Conservation (phyloP, 2,329 filamentous ascomycete genomes). For the Fusarium anguioides region DNA sequence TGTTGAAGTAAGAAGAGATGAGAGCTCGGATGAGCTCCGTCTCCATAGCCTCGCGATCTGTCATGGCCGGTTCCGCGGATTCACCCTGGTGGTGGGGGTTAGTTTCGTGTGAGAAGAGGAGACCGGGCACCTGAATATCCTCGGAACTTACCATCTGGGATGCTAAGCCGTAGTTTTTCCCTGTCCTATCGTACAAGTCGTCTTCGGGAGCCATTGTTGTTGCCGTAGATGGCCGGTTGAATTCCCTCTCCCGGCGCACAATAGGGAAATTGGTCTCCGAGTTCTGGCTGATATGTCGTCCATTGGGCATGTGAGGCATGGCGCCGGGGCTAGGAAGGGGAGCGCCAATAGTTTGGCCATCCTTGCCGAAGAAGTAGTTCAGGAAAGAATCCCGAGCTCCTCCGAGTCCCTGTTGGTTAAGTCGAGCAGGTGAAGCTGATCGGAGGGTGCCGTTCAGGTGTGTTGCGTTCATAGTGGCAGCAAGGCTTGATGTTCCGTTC, state of each 20-base stretch:
- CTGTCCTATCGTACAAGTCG: slow-evolving; percentile 55
- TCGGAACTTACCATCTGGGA: slow-evolving; percentile 68
- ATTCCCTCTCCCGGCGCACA: slow-evolving; percentile 76
- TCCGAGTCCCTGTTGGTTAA: slow-evolving; percentile 66
- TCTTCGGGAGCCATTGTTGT: slow-evolving; percentile 53
- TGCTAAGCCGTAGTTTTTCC: slow-evolving; percentile 55
- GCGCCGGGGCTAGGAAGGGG: slow-evolving; percentile 51
- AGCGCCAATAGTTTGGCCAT: slow-evolving; percentile 66
- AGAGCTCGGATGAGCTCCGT: slow-evolving; percentile 96
- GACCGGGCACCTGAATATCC: slow-evolving; percentile 13
- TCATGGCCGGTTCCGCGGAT: slow-evolving; percentile 84
- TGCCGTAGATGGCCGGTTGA: slow-evolving; percentile 60
- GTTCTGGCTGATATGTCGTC: slow-evolving; percentile 80
- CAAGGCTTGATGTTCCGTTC: slow-evolving; percentile 70
- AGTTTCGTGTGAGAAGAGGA: slow-evolving; percentile 24
- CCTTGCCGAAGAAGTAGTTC: slow-evolving; percentile 99
- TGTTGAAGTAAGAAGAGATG: slow-evolving; percentile 99
- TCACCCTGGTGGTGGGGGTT: slow-evolving; percentile 57
- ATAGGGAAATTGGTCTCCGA: slow-evolving; percentile 85
- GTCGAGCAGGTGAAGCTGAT: slow-evolving; percentile 59
- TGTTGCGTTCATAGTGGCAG: slow-evolving; percentile 63
- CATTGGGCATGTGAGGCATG: slow-evolving; percentile 41
- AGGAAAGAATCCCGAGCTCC: slow-evolving; percentile 88
- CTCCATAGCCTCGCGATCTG: slow-evolving; percentile 95
- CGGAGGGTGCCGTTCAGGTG: slow-evolving; percentile 63